A percentile compares a stretch with the other conserved stretches of the same genome.
Conservation (phyloP, 495 filamentous ascomycete species). For the Cladorrhinum samala region DNA sequence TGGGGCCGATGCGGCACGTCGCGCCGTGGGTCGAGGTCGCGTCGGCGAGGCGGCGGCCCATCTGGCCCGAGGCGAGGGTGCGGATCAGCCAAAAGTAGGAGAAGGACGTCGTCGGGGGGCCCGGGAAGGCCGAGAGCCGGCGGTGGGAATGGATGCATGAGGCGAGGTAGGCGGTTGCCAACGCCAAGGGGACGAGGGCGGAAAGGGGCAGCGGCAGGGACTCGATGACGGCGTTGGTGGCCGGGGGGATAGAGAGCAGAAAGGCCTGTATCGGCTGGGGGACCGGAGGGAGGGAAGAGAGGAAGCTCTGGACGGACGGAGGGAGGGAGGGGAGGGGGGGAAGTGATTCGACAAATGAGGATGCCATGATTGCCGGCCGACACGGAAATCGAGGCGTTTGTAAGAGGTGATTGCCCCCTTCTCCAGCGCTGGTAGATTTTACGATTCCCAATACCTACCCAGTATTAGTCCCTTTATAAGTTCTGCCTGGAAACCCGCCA, state of each 20-base stretch:
- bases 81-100: slow-evolving; percentile 42
- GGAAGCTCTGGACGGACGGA: not conserved
- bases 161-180: not conserved
- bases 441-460: too few relatives aligned
- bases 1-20: slow-evolving; percentile 47
- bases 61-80: slow-evolving; percentile 30
- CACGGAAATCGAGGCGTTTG: too few relatives aligned
- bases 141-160: not conserved
- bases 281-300: not conserved
- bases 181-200: not conserved
- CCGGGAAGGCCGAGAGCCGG: slow-evolving; percentile 43
- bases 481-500: too few relatives aligned
- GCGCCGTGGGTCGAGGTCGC: slow-evolving; percentile 40
- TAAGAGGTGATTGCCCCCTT: too few relatives aligned
- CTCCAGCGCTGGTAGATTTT: too few relatives aligned
- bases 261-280: too few relatives aligned
- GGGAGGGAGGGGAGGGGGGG: not conserved
- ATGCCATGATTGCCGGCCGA: not conserved
- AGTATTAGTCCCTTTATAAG: too few relatives aligned
- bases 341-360: not conserved
- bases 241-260: not conserved
- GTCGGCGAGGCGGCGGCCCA: not conserved
- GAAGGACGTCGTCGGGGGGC: slow-evolving; percentile 49
- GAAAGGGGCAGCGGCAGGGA: not conserved
- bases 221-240: not conserved